Percentiles rank a stretch among this genome's conserved stretches.
Evolutionary conservation across 805 yeast species (phyloP).

Genomic region (Starmerella cellae): DNA sequence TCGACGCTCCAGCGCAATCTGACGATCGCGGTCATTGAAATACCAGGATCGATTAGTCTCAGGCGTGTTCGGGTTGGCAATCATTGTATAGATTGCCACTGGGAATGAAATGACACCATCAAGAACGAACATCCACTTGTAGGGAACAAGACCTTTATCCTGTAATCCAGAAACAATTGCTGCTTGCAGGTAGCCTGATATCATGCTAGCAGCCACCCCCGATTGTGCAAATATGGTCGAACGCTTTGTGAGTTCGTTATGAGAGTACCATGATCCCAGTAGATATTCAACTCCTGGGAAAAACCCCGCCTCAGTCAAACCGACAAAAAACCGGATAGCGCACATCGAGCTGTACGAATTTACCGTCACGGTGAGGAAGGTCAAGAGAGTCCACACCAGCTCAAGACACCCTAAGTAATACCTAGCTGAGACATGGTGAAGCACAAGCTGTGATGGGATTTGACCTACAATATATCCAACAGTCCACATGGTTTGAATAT

Average conservation of each 20-base stretch:
- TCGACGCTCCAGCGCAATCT: constrained; percentile 32
- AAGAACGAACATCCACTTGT: constrained; percentile 37
- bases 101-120: constrained; percentile 36
- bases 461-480: constrained; percentile 42
- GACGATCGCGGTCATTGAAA: constrained; percentile 32
- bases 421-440: constrained; percentile 34
- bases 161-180: constrained; percentile 34
- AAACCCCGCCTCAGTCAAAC: constrained; percentile 24
- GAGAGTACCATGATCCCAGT: constrained; percentile 26
- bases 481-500: constrained; percentile 34
- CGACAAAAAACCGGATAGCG: constrained; percentile 26
- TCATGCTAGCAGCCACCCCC: constrained; percentile 30
- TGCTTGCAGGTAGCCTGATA: constrained; percentile 50
- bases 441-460: constrained; percentile 33
- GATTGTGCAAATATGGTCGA: constrained; percentile 24
- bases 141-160: constrained; percentile 26
- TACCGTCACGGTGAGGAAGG: constrained; percentile 31
- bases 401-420: constrained; percentile 35
- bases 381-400: constrained; percentile 34
- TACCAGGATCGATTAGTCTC: constrained; percentile 34
- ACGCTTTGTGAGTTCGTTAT: constrained; percentile 24
- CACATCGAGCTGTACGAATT: constrained; percentile 35
- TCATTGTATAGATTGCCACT: constrained; percentile 34
- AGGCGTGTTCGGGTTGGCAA: constrained; percentile 37
- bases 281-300: constrained; percentile 27